phyloP scores from a whole-genome alignment of 1,139 yeast genomes.

The Yamadazyma diospyri region DNA sequence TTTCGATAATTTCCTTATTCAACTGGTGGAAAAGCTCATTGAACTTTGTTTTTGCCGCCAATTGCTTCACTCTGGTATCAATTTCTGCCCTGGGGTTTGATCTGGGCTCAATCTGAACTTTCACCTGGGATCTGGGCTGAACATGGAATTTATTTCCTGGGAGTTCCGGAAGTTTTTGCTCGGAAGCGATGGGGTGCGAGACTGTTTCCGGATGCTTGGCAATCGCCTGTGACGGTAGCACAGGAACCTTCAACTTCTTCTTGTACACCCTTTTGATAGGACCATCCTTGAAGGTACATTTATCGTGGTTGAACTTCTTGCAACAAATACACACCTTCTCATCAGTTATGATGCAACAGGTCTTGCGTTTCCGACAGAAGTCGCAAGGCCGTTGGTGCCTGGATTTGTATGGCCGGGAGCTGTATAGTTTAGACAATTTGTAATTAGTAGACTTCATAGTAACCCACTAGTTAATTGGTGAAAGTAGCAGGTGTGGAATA shows the following conservation, averaged over 20 bases:
- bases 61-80: neutral
- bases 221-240: constrained; percentile 7
- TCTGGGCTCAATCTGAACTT: neutral
- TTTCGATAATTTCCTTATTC: constrained; percentile 3
- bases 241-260: constrained; percentile 8
- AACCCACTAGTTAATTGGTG: too few species aligned
- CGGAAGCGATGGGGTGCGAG: neutral
- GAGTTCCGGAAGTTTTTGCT: neutral
- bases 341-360: constrained; percentile 24
- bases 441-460: constrained; percentile 10
- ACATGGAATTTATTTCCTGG: neutral
- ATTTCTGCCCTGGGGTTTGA: neutral
- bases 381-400: constrained; percentile 26
- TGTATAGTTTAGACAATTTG: constrained; percentile 11
- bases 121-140: neutral
- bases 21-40: constrained; percentile 1
- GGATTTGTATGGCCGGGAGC: constrained; percentile 22
- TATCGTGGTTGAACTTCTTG: constrained; percentile 19
- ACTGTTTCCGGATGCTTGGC: neutral
- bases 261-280: constrained; percentile 19
- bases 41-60: neutral
- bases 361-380: constrained; percentile 25
- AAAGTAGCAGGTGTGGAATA: too few species aligned
- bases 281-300: constrained; percentile 23
- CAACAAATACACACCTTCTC: constrained; percentile 23